Percentiles rank a stretch among this genome's conserved stretches.
Evolutionary conservation across 108 stramenopile species (phyloP).

Genomic region (Cylindrotheca closterium): DNA sequence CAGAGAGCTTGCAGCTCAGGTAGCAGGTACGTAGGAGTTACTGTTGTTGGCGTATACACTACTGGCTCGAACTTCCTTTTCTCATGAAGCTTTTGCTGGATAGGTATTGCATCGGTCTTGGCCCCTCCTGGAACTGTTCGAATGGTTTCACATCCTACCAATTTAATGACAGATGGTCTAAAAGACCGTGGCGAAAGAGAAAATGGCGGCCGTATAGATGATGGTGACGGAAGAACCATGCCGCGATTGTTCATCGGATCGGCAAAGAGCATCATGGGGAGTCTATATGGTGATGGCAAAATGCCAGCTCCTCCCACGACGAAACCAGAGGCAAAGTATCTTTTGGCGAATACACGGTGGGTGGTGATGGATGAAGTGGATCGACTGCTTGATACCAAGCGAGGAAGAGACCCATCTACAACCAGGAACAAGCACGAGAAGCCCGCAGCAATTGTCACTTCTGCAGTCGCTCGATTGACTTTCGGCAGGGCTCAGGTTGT

Average conservation of each 20-base stretch:
- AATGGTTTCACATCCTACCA: constrained; percentile 68
- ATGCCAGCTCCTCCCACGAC: constrained; percentile 79
- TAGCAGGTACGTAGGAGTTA: constrained; percentile 45
- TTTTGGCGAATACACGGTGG: constrained; percentile 57
- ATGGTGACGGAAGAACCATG: constrained; percentile 22
- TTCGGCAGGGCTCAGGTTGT: constrained; percentile 78
- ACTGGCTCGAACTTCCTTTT: too few relatives aligned
- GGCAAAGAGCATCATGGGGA: constrained; percentile 71
- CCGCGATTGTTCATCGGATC: constrained; percentile 77
- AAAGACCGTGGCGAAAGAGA: constrained; percentile 42
- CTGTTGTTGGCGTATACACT: too few relatives aligned
- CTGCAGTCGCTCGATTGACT: constrained; percentile 67
- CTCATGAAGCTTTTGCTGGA: not conserved
- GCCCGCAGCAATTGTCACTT: constrained; percentile 78
- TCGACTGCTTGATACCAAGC: constrained; percentile 57
- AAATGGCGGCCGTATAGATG: constrained; percentile 21
- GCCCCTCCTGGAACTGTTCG: constrained; percentile 88
- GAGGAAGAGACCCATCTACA: constrained; percentile 28
- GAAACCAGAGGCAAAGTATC: constrained; percentile 73
- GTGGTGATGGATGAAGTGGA: constrained; percentile 89
- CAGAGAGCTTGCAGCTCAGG: constrained; percentile 92
- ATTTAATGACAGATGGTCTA: constrained; percentile 51
- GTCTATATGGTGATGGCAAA: constrained; percentile 69
- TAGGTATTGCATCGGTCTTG: constrained; percentile 58
- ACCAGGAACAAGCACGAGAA: constrained; percentile 61